Percentiles rank a stretch among this genome's conserved stretches.
Conservation (phyloP, 257 asterid genomes). For the Petunia axillaris region DNA sequence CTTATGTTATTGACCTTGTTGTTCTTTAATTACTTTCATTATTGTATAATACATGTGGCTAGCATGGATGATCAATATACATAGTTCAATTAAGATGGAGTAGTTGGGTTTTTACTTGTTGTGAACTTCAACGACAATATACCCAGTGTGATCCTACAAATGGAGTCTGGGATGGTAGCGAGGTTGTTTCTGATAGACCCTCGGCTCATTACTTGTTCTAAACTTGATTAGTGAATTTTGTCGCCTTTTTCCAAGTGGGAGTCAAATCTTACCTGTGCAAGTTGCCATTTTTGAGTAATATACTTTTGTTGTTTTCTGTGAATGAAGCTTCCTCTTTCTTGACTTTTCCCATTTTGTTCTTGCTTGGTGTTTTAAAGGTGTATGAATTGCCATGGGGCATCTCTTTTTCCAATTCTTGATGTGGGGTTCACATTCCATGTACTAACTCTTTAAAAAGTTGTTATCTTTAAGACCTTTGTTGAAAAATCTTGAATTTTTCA, state of each 20-base stretch:
- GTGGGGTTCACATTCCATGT: background rate
- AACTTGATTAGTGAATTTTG: background rate
- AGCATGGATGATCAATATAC: background rate
- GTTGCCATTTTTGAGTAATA: background rate
- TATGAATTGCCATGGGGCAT: constrained; percentile 1
- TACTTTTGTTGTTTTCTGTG: background rate
- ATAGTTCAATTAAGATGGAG: background rate
- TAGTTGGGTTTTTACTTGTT: background rate
- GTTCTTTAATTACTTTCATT: background rate
- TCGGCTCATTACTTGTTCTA: background rate
- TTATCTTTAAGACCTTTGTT: constrained; percentile 16
- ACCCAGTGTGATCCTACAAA: background rate
- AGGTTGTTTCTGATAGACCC: background rate
- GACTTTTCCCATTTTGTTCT: background rate
- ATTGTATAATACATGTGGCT: constrained; percentile 14
- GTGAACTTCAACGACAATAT: background rate
- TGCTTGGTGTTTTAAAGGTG: background rate
- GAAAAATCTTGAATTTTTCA: constrained; percentile 29
- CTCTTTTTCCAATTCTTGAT: background rate
- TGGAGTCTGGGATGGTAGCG: background rate
- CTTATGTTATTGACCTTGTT: background rate
- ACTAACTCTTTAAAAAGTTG: background rate
- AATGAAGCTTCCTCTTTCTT: constrained; percentile 17
- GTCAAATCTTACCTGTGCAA: background rate
- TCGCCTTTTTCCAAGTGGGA: constrained; percentile 3